Evolutionary conservation across 768 basidiomycete genomes (phyloP).

Genomic region (Boletus sp.): DNA sequence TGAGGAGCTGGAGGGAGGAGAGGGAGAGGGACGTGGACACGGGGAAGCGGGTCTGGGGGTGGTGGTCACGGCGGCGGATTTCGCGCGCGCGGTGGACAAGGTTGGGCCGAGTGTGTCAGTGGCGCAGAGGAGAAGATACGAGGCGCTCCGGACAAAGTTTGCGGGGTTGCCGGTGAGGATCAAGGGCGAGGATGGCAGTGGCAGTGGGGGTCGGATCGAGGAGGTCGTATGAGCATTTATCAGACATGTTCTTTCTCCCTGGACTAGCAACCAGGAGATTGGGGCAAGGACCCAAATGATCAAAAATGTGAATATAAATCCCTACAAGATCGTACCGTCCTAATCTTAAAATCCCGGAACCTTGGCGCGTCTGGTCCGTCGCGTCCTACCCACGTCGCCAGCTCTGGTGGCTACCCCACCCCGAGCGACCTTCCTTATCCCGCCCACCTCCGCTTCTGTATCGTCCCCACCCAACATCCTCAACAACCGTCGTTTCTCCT

Average conservation of each 20-base stretch:
- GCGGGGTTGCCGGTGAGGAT: neutral
- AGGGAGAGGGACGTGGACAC: neutral
- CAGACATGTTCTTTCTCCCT: neutral
- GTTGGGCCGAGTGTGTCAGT: neutral
- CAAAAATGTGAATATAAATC: neutral
- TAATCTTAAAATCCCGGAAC: neutral
- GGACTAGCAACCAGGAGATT: neutral
- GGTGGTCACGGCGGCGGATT: neutral
- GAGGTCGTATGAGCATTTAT: neutral
- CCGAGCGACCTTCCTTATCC: neutral
- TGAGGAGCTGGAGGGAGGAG: constrained; percentile 49
- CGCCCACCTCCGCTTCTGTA: neutral
- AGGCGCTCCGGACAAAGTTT: neutral
- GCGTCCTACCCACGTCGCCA: neutral
- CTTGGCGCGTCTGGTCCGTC: neutral
- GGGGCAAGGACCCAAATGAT: neutral
- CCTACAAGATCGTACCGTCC: neutral
- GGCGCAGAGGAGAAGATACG: neutral
- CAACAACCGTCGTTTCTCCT: constrained; percentile 57
- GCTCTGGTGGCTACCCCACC: neutral
- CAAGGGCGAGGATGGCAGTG: neutral
- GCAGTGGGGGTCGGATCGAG: neutral
- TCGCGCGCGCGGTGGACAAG: neutral
- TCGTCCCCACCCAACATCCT: constrained; percentile 40
- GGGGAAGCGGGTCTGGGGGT: neutral